Evolutionary conservation across 345 rosid genomes (phyloP), one percentile per base, ranked within the genome.

Genomic region (Euphorbia peplus): DNA sequence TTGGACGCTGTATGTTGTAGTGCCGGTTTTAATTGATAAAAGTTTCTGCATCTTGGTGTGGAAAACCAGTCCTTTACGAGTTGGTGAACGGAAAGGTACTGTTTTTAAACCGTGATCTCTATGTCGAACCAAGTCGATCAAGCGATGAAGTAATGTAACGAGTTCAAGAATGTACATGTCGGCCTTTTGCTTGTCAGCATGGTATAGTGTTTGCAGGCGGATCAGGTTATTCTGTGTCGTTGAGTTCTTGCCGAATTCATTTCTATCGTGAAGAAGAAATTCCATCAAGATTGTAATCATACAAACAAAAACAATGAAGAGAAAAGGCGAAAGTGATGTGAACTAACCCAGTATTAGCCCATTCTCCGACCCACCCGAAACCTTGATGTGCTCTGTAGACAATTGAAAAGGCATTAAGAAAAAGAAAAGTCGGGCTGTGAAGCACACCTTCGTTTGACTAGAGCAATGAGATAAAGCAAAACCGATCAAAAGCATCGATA

Each of bases 321-420:
- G 37, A 10, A n/a, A 8, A 7, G 2, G 63, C 18, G 35, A 52
- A 25, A 41, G 37, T 7, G 44, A 24, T 3, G 1, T 39, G n/a
- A 55, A 78, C 87, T 82, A 32, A 90, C 97, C 91, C 86, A 28
- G 83, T 81, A 64, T 82, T 95, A 32, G 96, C 99, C 99, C 99
- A 95, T 78, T 95, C 99, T 76, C 99, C 99, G 9, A 95, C 93
- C 97, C 97, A 86, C 46, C 99, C 99, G 13, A 95, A 91, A 42
- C 95, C 91, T 79, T 95, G 97, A 79, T 88, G 93, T 28, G 90
- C 90, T 78, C 99, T 95, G 84, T 63, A 60, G 61, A 10, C 66
- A 46, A 35, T 70, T 66, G 60, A 42, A 80, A 22, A 57, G 44
- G 30, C 15, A 48, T n/a, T 6, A 46, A 80, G 66, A 51, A 9